These are phyloP conservation scores for Pleurozium schreberi DNA, from an alignment of 225 moss, liverwort and hornwort species.

Conservation along the genomic window DNA sequence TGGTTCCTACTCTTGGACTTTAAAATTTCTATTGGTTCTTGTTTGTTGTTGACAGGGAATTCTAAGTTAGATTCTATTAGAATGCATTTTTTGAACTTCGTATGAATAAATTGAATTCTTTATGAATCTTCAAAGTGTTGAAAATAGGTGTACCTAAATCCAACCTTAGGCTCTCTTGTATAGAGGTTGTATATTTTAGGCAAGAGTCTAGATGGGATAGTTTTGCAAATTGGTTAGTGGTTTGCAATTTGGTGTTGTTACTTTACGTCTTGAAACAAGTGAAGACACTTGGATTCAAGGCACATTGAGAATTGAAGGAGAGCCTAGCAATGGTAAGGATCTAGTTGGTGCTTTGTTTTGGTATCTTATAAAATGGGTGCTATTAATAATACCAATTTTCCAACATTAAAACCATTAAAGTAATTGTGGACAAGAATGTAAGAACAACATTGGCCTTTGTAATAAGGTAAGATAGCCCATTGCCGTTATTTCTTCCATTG, in stretches of 20 bases:
- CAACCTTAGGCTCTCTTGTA: rapidly evolving
- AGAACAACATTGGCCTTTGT: rapidly evolving
- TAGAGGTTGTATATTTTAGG: neutral
- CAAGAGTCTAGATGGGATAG: neutral
- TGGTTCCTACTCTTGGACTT: neutral
- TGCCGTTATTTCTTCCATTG: no score
- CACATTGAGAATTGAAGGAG: neutral
- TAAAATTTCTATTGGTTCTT: neutral
- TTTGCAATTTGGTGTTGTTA: neutral
- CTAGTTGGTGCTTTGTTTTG: neutral
- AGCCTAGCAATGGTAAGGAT: rapidly evolving
- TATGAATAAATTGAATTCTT: neutral
- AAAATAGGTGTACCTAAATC: neutral
- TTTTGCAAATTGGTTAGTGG: neutral
- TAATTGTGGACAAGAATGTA: neutral
- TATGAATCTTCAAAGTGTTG: neutral
- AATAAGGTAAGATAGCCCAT: no score
- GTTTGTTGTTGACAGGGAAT: neutral
- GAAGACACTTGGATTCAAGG: neutral
- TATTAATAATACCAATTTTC: neutral
- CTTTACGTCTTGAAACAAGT: neutral
- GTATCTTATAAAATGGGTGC: neutral
- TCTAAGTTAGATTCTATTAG: neutral
- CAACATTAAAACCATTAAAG: neutral
- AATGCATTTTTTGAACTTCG: neutral